These are phyloP conservation scores for Eruca vesicaria DNA, from an alignment of 441 rosid genomes.

Conservation along the genomic window DNA sequence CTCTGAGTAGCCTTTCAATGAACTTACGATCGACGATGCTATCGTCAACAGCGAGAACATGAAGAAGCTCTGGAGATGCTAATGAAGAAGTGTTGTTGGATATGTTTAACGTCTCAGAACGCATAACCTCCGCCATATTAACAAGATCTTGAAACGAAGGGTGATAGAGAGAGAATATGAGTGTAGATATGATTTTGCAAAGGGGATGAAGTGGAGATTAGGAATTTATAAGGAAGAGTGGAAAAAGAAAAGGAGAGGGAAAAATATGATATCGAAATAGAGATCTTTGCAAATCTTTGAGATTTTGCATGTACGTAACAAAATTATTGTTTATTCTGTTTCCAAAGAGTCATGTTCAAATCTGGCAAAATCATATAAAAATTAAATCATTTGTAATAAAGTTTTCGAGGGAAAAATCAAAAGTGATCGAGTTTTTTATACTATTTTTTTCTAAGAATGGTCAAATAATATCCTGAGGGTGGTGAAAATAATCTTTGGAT, in stretches of 20 bases:
- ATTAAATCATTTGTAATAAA: not conserved
- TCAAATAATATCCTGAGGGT: conserved; percentile 10
- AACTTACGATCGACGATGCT: conserved; percentile 76
- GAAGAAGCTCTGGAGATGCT: conserved; percentile 40
- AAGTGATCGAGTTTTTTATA: not conserved
- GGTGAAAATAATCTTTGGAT: conserved; percentile 26
- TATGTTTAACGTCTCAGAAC: conserved; percentile 24
- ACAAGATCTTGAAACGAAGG: not conserved
- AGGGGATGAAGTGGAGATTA: not conserved
- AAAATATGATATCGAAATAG: not conserved
- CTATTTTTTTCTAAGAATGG: not conserved
- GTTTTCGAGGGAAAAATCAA: not conserved
- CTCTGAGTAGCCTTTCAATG: conserved; percentile 74
- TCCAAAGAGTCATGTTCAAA: conserved; percentile 25
- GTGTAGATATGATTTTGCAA: not conserved
- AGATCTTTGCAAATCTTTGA: not conserved
- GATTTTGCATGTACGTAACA: not conserved
- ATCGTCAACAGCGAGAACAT: conserved; percentile 89
- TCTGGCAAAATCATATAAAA: conserved; percentile 10
- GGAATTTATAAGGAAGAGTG: not conserved
- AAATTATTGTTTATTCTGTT: conserved; percentile 5
- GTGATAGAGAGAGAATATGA: not conserved
- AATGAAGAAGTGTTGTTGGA: conserved; percentile 24
- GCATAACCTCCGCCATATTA: conserved; percentile 30
- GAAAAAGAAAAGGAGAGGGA: not conserved